A percentile compares a stretch with the other conserved stretches of the same genome.
phyloP scores from a whole-genome alignment of 345 rosid species.

The Hibiscus trionum region DNA sequence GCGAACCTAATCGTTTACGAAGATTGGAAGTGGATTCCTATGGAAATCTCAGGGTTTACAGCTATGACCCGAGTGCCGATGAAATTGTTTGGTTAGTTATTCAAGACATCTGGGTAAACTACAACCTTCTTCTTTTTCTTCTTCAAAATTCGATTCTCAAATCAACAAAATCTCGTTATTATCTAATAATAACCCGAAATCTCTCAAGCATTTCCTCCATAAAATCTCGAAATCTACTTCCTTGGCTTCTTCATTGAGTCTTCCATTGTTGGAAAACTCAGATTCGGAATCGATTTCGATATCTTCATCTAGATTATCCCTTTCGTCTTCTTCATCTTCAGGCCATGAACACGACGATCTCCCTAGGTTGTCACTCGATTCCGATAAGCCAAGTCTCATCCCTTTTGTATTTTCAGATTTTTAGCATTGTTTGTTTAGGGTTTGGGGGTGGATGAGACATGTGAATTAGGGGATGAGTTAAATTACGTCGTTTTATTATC shows the following conservation, averaged over 20 bases:
- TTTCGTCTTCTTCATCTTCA: constrained; percentile 82
- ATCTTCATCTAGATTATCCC: constrained; percentile 70
- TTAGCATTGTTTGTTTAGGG: too few species aligned
- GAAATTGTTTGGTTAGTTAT: constrained; percentile 41
- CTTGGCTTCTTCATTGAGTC: constrained; percentile 38
- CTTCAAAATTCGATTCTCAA: constrained; percentile 15
- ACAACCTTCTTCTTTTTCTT: too few species aligned
- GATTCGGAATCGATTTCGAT: constrained; percentile 57
- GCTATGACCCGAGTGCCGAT: constrained; percentile 9
- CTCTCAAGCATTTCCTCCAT: constrained; percentile 57
- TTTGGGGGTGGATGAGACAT: too few species aligned
- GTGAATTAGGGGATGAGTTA: too few species aligned
- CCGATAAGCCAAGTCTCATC: constrained; percentile 65
- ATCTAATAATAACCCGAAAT: background rate
- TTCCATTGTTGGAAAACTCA: constrained; percentile 64
- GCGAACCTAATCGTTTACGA: constrained; percentile 8
- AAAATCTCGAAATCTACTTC: constrained; percentile 42
- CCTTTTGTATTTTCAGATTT: background rate
- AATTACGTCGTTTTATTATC: too few species aligned
- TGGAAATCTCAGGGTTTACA: constrained; percentile 42
- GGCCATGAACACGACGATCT: constrained; percentile 80
- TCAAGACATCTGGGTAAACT: constrained; percentile 23
- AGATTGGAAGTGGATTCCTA: constrained; percentile 40
- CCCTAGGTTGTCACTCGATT: constrained; percentile 58
- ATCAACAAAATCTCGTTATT: background rate